Evolutionary conservation across 805 yeast genomes (phyloP), one percentile per base, ranked within the genome.

Genomic region (Clavispora fructus): DNA sequence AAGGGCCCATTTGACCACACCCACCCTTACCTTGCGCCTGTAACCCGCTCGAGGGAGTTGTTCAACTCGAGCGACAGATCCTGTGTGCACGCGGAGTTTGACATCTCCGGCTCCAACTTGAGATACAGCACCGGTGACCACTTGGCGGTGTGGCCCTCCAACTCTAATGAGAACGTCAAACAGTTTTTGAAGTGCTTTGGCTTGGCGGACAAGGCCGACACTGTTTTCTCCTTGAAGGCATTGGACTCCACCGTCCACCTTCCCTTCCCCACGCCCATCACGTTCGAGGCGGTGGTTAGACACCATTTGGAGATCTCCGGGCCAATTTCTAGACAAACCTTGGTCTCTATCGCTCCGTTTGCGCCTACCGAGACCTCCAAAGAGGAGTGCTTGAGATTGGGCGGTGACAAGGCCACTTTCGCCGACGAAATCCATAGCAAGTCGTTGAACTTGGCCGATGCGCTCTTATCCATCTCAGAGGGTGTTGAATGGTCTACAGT

Each of bases 91-190:
- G 80, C 85, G 41, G 98, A 94, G 67, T 82, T 92, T 56, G 97
- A 92, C 60, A 68, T 90, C 32, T 75, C 89, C 1, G 79, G 71
- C 27, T 76, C 92, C 4, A 85, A 84, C 58, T 72, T 94, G 60
- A 82, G 84, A 57, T 92, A 92, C 67, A 74, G 92, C 41, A 92
- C 99, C 4, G 99, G 99, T 65, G 99, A 92, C 64, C 98, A 92
- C 68, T 68, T 94, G 51, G 98, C 96, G 13, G 73, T 94, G 47
- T 88, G 97, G 95, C 94, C 97, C 31, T 87, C 94, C 23, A 92
- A 92, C 67, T 73, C 95, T 1, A 74, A 83, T 59, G 88, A 83
- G 62, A 80, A 86, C 57, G 83, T 90, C 30, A 74, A 70, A n/a
- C 71, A 74, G 38, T 85, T 94, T 56, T 68, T 85, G 49, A 55